These are phyloP conservation scores for Apiotrichum akiyoshidainum DNA, from an alignment of 1,284 basidiomycete genomes.

Conservation along the genomic window DNA sequence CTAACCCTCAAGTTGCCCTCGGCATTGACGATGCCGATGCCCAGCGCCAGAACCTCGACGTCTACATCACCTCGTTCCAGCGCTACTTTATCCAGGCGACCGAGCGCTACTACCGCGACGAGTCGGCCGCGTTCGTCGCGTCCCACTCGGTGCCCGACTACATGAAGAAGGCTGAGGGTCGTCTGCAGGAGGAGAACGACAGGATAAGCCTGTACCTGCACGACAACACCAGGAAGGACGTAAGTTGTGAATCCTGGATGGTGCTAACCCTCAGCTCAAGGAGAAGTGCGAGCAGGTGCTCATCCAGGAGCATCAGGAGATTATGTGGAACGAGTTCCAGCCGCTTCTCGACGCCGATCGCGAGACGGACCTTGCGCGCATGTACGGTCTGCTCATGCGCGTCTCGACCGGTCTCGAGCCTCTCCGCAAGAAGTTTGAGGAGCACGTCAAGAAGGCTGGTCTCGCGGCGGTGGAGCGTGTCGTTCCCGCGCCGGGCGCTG, in stretches of 20 bases:
- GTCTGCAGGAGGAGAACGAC: slow-evolving; percentile 90
- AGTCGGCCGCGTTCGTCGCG: slow-evolving; percentile 85
- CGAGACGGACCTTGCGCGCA: slow-evolving; percentile 86
- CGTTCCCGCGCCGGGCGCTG: slow-evolving; percentile 57
- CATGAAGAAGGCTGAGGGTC: slow-evolving; percentile 90
- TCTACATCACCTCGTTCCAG: slow-evolving; percentile 92
- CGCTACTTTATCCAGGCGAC: slow-evolving; percentile 82
- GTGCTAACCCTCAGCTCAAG: slow-evolving; percentile 58
- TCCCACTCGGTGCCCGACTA: slow-evolving; percentile 94
- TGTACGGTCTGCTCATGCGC: slow-evolving; percentile 88
- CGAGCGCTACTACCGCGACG: slow-evolving; percentile 84
- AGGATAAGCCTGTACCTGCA: slow-evolving; percentile 93
- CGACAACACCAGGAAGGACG: slow-evolving; percentile 74
- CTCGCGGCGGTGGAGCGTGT: slow-evolving; percentile 79
- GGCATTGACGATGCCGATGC: slow-evolving; percentile 83
- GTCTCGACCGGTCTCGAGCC: slow-evolving; percentile 90
- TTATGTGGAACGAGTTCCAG: slow-evolving; percentile 96
- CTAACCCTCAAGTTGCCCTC: slow-evolving; percentile 65
- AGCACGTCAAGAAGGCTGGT: slow-evolving; percentile 88
- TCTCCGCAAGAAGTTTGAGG: slow-evolving; percentile 86
- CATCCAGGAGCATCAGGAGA: slow-evolving; percentile 78
- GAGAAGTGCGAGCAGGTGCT: slow-evolving; percentile 88
- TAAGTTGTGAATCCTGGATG: slow-evolving; percentile 27
- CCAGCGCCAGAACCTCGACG: slow-evolving; percentile 62
- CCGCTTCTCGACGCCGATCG: slow-evolving; percentile 86